Percentiles rank a stretch among this genome's conserved stretches.
Evolutionary conservation across 2,329 filamentous ascomycete species (phyloP).

Genomic region (Diplodia seriata): DNA sequence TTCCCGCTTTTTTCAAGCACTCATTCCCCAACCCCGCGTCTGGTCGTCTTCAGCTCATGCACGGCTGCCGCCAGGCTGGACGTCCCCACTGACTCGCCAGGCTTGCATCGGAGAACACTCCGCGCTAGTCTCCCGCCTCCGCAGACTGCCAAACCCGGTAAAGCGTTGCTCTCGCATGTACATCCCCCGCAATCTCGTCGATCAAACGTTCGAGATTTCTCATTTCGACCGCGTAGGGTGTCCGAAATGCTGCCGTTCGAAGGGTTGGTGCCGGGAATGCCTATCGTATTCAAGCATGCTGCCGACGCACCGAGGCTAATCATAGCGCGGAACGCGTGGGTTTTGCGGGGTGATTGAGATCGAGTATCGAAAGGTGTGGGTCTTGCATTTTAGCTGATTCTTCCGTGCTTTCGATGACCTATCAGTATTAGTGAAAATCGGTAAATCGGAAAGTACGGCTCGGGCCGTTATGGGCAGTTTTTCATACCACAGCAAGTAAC

Average conservation of each 20-base stretch:
- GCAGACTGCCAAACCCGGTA: background rate
- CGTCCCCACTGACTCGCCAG: conserved; percentile 15
- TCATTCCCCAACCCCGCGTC: background rate
- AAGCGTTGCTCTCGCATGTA: background rate
- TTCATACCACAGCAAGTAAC: background rate
- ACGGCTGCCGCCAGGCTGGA: background rate
- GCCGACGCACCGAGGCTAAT: background rate
- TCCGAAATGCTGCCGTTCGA: background rate
- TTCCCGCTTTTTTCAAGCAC: background rate
- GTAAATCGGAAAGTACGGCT: background rate
- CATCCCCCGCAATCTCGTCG: conserved; percentile 22
- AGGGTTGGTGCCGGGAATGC: background rate
- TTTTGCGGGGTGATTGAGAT: background rate
- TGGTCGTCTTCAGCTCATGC: background rate
- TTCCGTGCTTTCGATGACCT: background rate
- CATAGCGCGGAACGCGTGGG: background rate
- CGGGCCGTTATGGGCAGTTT: background rate
- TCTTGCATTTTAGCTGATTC: background rate
- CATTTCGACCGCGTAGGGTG: background rate
- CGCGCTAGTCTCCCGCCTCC: conserved; percentile 2
- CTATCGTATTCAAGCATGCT: background rate
- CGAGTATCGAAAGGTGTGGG: background rate
- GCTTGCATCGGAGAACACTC: conserved; percentile 17
- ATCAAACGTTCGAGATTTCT: background rate
- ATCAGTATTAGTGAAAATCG: background rate